Conservation (phyloP, 1,284 basidiomycete species). For the Ganoderma sinense region DNA sequence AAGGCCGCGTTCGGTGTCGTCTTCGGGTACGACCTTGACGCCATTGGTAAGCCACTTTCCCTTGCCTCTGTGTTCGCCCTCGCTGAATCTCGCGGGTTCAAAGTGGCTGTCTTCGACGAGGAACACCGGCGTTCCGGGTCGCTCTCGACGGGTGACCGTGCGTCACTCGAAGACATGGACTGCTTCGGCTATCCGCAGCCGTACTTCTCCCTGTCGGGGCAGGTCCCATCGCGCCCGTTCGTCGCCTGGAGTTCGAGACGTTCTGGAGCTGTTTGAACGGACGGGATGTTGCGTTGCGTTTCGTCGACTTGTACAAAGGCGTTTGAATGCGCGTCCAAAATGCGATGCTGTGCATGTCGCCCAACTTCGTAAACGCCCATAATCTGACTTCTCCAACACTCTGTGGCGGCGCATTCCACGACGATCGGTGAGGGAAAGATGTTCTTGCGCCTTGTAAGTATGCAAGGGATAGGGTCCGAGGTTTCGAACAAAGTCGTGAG, state of each 20-base stretch:
- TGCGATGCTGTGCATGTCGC: not conserved
- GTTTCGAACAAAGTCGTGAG: not conserved
- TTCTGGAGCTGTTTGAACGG: not conserved
- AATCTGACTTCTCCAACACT: not conserved
- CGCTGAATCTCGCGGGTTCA: not conserved
- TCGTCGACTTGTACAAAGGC: not conserved
- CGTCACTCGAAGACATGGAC: not conserved
- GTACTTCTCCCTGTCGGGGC: not conserved
- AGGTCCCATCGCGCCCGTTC: not conserved
- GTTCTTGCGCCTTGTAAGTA: not conserved
- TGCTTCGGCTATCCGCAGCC: constrained; percentile 2
- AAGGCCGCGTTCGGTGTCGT: constrained; percentile 7
- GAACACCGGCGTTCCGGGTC: not conserved
- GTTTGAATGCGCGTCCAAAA: not conserved
- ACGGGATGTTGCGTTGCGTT: not conserved
- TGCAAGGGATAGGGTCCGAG: not conserved
- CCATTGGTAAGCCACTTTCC: not conserved
- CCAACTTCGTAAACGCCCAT: not conserved
- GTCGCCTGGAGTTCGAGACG: not conserved
- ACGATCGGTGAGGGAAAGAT: not conserved
- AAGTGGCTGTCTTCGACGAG: not conserved
- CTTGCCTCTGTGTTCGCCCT: not conserved
- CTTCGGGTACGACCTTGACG: constrained; percentile 11
- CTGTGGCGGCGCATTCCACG: not conserved
- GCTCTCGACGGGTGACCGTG: not conserved